Base-by-base conservation (phyloP, 1,284 basidiomycete genomes). In the Takashimella koratensis region DNA sequence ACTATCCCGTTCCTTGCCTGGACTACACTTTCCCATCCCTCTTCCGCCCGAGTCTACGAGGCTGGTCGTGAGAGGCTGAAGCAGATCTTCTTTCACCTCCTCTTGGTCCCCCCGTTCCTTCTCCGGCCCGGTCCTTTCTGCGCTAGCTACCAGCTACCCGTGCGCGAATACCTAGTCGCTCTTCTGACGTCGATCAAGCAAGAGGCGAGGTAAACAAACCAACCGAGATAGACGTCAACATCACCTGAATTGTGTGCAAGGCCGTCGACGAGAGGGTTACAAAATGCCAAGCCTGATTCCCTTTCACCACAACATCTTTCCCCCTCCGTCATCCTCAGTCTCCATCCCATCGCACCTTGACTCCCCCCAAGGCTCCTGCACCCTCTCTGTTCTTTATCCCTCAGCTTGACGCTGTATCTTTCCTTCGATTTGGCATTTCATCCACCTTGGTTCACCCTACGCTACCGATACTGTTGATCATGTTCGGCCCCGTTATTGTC, bases 401-500 rank as follows among this genome's bases (percentile, higher is more conserved):
- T 36, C 30, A 36, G 30, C 30, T 36, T 36, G 30, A 36, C 30
- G 30, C 30, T 36, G 30, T 46, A 26, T 43, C 19, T 43, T 45
- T 47, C 51, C 43, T 52, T 52, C 52, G 49, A 36, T 51, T 42
- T 41, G 44, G 43, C 42, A 24, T 36, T 41, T 52, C 49, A 46
- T 47, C 49, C 27, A 19, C 47, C 47, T 49, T 43, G 41, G 21
- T 51, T 47, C 30, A 27, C n/a, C 42, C 39, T 43, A 49, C 47
- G 23, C 41, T 47, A 11, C 45, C 41, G 26, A 23, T 43, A 16
- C n/a, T 16, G 39, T 13, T 23, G 43, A 57, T 41, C 24, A 65
- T 65, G 63, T 55, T 64, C 43, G 40, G 56, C 27, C 26, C 51
- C 16, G 26, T 53, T 10, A 47, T 60, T 22, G 57, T 64, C 26